These are phyloP conservation scores for Trichocladium antarcticum DNA, from an alignment of 495 filamentous ascomycete genomes.

Conservation along the genomic window DNA sequence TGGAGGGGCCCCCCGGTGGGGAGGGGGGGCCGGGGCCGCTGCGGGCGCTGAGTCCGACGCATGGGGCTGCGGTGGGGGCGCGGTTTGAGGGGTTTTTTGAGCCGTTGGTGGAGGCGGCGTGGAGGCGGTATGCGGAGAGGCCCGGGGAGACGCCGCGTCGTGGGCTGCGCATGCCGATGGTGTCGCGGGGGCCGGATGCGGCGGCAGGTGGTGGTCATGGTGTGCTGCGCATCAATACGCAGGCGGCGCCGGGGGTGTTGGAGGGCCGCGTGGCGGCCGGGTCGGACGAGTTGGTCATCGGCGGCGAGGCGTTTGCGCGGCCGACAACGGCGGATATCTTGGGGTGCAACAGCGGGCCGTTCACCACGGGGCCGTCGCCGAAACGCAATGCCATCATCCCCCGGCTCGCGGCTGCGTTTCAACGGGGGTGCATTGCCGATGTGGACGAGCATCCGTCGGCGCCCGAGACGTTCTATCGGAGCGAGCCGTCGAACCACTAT, in stretches of 20 bases:
- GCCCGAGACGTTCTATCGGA: constrained; percentile 44
- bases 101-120: constrained; percentile 52
- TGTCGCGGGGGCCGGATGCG: background rate
- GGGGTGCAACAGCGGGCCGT: constrained; percentile 61
- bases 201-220: background rate
- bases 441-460: constrained; percentile 42
- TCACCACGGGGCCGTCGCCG: constrained; percentile 43
- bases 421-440: constrained; percentile 48
- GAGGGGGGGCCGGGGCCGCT: constrained; percentile 37
- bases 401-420: constrained; percentile 58
- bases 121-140: constrained; percentile 27
- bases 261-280: constrained; percentile 12
- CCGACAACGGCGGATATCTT: constrained; percentile 59
- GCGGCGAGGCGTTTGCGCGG: constrained; percentile 42
- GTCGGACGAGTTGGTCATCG: constrained; percentile 24
- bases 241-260: constrained; percentile 27
- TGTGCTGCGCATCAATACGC: constrained; percentile 32
- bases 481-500: constrained; percentile 60
- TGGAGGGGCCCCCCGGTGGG: too few relatives aligned
- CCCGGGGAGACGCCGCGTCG: background rate
- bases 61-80: constrained; percentile 45
- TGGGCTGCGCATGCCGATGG: background rate
- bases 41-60: constrained; percentile 55
- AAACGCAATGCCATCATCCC: constrained; percentile 51
- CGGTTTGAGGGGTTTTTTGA: constrained; percentile 56